Evolutionary conservation across 345 rosid species (phyloP).

Genomic region (Brassica nigra): DNA sequence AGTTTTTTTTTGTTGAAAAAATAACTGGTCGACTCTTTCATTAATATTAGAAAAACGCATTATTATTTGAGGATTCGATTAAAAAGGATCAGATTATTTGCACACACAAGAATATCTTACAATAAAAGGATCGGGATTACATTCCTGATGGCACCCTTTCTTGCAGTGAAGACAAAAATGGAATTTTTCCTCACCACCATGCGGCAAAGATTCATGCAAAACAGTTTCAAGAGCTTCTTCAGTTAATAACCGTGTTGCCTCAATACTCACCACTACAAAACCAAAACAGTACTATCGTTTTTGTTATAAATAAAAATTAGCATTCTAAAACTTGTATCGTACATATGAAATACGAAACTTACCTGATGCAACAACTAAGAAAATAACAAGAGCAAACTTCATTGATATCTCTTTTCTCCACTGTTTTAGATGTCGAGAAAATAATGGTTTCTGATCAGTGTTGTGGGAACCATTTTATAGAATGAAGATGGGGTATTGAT

Average conservation of each 20-base stretch:
- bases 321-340: background rate
- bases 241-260: background rate
- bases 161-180: background rate
- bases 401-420: background rate
- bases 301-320: background rate
- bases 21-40: background rate
- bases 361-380: background rate
- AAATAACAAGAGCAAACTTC: background rate
- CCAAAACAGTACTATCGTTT: background rate
- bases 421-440: background rate
- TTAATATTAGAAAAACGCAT: background rate
- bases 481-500: background rate
- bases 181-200: background rate
- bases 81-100: background rate
- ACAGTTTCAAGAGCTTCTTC: background rate
- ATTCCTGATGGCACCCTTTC: background rate
- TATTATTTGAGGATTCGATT: too few relatives aligned
- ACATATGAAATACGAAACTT: background rate
- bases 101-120: background rate
- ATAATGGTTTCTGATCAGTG: background rate
- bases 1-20: background rate
- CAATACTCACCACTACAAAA: background rate
- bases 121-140: background rate
- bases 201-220: background rate
- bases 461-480: background rate